Conservation (phyloP, 768 basidiomycete species). For the Leccinum variicolor region DNA sequence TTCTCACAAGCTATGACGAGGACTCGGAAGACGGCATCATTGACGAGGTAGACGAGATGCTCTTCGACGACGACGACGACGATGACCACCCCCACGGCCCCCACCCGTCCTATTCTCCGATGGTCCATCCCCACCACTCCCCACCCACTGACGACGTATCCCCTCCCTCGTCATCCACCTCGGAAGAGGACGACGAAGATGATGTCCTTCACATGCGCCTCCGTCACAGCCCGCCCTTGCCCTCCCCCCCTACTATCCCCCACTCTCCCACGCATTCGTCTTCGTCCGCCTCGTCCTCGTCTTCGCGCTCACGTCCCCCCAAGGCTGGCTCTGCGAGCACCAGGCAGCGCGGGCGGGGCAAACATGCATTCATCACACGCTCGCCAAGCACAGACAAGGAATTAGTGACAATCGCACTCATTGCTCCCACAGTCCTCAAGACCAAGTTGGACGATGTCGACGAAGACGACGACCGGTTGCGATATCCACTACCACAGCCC, state of each 20-base stretch:
- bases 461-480: conserved; percentile 32
- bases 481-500: conserved; percentile 11
- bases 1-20: conserved; percentile 57
- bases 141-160: conserved; percentile 22
- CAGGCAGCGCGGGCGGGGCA: conserved; percentile 26
- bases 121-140: conserved; percentile 17
- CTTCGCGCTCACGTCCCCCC: conserved; percentile 27
- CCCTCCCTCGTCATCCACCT: conserved; percentile 31
- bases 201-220: conserved; percentile 66
- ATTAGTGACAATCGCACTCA: conserved; percentile 66
- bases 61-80: conserved; percentile 27
- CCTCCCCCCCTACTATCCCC: conserved; percentile 17
- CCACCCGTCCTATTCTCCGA: conserved; percentile 15
- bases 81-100: conserved; percentile 16
- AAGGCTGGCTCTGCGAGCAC: conserved; percentile 24
- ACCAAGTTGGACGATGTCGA: conserved; percentile 56
- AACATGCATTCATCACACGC: conserved; percentile 43
- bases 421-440: conserved; percentile 85
- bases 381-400: conserved; percentile 41
- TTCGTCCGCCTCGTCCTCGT: conserved; percentile 23
- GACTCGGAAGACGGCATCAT: conserved; percentile 58
- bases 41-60: conserved; percentile 44
- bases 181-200: conserved; percentile 45
- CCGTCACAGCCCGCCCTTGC: conserved; percentile 22
- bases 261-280: conserved; percentile 40